Percentiles rank a stretch among this genome's conserved stretches.
phyloP scores from a whole-genome alignment of 2,329 filamentous ascomycete genomes.

The Talaromyces sp. region DNA sequence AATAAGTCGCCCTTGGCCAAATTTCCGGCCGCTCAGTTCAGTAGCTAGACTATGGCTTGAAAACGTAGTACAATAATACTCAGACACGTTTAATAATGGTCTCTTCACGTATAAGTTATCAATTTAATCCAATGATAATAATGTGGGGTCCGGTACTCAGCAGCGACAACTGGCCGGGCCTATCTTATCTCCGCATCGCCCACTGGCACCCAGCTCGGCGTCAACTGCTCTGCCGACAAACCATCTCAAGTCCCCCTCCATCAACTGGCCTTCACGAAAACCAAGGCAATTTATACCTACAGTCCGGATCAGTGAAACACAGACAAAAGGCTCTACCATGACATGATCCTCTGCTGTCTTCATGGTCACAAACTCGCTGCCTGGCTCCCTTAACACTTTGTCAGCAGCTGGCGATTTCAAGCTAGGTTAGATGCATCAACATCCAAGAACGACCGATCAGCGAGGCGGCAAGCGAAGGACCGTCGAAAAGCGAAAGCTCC shows the following conservation, averaged over 20 bases:
- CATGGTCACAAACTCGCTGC: conserved; percentile 17
- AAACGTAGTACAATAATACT: neutral
- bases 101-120: neutral
- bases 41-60: neutral
- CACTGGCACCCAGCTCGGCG: neutral
- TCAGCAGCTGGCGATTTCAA: conserved; percentile 18
- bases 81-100: neutral
- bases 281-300: neutral
- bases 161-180: conserved; percentile 12
- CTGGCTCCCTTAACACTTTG: neutral
- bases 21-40: neutral
- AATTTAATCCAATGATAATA: neutral
- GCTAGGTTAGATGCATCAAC: conserved; percentile 39
- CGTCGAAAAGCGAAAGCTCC: conserved; percentile 38
- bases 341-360: conserved; percentile 14
- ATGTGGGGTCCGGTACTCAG: neutral
- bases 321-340: conserved; percentile 2
- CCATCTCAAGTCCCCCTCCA: neutral
- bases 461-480: conserved; percentile 41
- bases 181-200: conserved; percentile 27
- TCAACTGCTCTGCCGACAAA: neutral
- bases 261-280: neutral
- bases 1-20: neutral
- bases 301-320: neutral
- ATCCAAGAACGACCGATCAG: conserved; percentile 29